A percentile compares a stretch with the other conserved stretches of the same genome.
Evolutionary conservation across 192 early-diverging fungal genomes (phyloP).

Genomic region (Mortierella hygrophila): DNA sequence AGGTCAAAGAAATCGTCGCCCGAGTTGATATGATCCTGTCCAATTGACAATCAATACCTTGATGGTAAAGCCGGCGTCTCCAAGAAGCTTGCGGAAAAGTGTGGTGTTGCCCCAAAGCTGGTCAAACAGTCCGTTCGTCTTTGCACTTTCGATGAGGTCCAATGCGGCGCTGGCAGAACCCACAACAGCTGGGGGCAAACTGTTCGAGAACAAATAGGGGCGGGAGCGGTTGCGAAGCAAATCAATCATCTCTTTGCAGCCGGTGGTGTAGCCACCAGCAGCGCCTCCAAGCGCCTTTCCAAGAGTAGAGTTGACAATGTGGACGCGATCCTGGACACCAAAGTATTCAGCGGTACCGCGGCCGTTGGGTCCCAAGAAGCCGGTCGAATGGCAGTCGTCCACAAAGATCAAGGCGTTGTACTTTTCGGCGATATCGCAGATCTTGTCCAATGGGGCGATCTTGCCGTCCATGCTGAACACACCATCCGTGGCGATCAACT

Average conservation of each 20-base stretch:
- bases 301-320: constrained; percentile 94
- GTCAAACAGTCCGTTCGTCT: constrained; percentile 62
- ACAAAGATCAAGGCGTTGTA: constrained; percentile 95
- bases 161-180: constrained; percentile 79
- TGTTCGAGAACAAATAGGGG: constrained; percentile 98
- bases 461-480: constrained; percentile 97
- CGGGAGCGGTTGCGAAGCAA: constrained; percentile 94
- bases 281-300: constrained; percentile 94
- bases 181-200: constrained; percentile 92
- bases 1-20: neutral
- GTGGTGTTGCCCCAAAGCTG: constrained; percentile 71
- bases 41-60: constrained; percentile 52
- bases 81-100: constrained; percentile 70
- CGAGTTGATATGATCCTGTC: neutral
- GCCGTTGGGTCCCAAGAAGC: constrained; percentile 92
- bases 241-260: constrained; percentile 88
- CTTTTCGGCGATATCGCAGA: constrained; percentile 87
- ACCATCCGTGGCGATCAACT: constrained; percentile 95
- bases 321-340: constrained; percentile 86
- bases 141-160: constrained; percentile 64
- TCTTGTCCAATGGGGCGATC: constrained; percentile 90
- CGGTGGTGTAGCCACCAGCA: constrained; percentile 96
- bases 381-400: constrained; percentile 95
- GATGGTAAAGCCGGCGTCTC: constrained; percentile 71
- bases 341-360: constrained; percentile 94